These are phyloP conservation scores for Primulina huaijiensis DNA, from an alignment of 257 asterid species.

Conservation along the genomic window DNA sequence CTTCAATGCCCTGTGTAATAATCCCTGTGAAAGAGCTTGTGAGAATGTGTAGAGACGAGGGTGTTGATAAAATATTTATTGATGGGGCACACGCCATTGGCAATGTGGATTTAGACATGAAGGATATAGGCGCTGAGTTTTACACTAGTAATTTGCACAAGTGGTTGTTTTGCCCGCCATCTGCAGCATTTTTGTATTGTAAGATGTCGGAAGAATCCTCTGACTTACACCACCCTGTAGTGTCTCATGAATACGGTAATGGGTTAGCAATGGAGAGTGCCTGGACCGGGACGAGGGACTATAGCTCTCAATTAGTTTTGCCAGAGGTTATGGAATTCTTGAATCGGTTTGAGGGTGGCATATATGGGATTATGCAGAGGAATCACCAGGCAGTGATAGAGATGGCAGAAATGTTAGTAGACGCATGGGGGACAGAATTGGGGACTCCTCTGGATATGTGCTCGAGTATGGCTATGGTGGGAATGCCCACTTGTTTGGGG, in stretches of 20 bases:
- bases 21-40: slow-evolving; percentile 72
- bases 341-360: slow-evolving; percentile 68
- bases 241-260: slow-evolving; percentile 74
- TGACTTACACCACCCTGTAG: slow-evolving; percentile 71
- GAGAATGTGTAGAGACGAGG: slow-evolving; percentile 61
- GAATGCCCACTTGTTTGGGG: slow-evolving; percentile 68
- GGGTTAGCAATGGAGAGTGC: slow-evolving; percentile 73
- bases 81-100: slow-evolving; percentile 92
- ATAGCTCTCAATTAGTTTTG: slow-evolving; percentile 73
- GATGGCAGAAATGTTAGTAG: slow-evolving; percentile 49
- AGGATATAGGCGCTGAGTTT: slow-evolving; percentile 60
- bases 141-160: slow-evolving; percentile 48
- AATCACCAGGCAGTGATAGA: slow-evolving; percentile 58
- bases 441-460: slow-evolving; percentile 79
- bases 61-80: slow-evolving; percentile 59
- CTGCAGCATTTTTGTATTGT: slow-evolving; percentile 68
- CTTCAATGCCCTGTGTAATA: slow-evolving; percentile 79
- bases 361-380: slow-evolving; percentile 64
- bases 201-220: slow-evolving; percentile 45
- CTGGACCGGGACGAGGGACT: slow-evolving; percentile 88
- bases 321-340: slow-evolving; percentile 71
- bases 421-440: slow-evolving; percentile 67
- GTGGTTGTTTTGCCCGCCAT: slow-evolving; percentile 51
- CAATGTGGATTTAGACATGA: slow-evolving; percentile 58
- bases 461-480: slow-evolving; percentile 92